These are phyloP conservation scores for Pythium insidiosum DNA, from an alignment of 352 stramenopile species.

Conservation along the genomic window DNA sequence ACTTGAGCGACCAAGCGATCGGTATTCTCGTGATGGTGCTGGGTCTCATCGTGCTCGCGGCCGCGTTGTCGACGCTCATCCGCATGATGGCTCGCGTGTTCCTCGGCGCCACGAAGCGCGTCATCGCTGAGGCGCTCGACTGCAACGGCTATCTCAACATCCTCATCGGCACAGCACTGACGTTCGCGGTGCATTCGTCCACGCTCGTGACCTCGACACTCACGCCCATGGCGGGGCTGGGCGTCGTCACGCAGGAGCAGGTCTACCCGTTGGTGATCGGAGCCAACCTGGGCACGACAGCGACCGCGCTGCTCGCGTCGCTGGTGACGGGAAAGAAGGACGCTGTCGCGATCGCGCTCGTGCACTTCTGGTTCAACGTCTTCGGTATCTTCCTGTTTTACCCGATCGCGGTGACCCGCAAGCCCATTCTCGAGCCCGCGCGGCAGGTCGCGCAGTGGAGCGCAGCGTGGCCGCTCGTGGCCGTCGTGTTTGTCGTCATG, in stretches of 20 bases:
- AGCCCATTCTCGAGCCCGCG: slow-evolving; percentile 41
- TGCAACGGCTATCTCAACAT: slow-evolving; percentile 71
- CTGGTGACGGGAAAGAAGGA: slow-evolving; percentile 45
- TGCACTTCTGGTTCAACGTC: slow-evolving; percentile 84
- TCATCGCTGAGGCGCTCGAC: slow-evolving; percentile 69
- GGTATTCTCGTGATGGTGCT: too few species aligned
- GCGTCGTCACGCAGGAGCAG: slow-evolving; percentile 56
- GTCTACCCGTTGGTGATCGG: slow-evolving; percentile 78
- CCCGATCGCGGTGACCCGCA: slow-evolving; percentile 61
- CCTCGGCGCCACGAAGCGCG: slow-evolving; percentile 48
- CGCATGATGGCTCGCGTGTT: slow-evolving; percentile 22
- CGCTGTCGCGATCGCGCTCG: slow-evolving; percentile 55
- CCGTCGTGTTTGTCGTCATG: slow-evolving; percentile 12
- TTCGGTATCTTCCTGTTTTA: slow-evolving; percentile 76
- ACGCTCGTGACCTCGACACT: slow-evolving; percentile 72
- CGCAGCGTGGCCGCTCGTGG: slow-evolving; percentile 16
- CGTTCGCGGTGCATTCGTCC: slow-evolving; percentile 66
- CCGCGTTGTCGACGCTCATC: too few species aligned
- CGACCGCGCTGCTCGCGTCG: slow-evolving; percentile 57
- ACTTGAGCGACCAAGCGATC: too few species aligned
- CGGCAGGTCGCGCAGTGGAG: slow-evolving; percentile 24
- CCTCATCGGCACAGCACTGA: slow-evolving; percentile 52
- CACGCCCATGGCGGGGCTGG: too few species aligned
- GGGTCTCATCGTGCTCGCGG: too few species aligned
- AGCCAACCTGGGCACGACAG: slow-evolving; percentile 78